phyloP scores from a whole-genome alignment of 257 asterid genomes.

The Lycium ferocissimum region DNA sequence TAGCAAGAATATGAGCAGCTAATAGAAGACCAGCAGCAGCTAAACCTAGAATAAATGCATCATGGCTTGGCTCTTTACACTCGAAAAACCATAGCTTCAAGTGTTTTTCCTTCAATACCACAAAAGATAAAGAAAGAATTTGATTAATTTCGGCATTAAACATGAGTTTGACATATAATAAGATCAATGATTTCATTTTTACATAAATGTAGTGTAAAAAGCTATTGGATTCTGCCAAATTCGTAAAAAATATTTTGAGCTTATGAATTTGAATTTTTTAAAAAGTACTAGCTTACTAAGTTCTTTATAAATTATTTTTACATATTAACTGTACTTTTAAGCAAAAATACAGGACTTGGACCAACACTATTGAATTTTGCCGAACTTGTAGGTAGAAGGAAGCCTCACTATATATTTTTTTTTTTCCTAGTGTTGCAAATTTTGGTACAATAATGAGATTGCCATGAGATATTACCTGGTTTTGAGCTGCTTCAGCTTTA shows the following conservation, averaged over 20 bases:
- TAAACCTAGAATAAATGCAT: constrained; percentile 71
- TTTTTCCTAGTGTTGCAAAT: not conserved
- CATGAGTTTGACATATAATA: not conserved
- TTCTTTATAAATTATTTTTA: too few species aligned
- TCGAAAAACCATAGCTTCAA: constrained; percentile 78
- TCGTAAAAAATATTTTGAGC: not conserved
- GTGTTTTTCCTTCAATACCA: constrained; percentile 63
- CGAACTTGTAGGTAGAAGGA: too few species aligned
- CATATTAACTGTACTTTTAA: not conserved
- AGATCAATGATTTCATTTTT: not conserved
- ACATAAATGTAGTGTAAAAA: too few species aligned
- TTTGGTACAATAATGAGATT: not conserved
- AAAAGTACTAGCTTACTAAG: too few species aligned
- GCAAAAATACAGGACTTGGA: not conserved
- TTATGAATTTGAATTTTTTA: not conserved
- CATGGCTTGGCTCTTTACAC: constrained; percentile 90
- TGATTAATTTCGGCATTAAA: not conserved
- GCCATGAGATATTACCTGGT: constrained; percentile 49
- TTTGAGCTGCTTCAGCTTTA: constrained; percentile 83
- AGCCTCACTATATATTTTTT: too few species aligned
- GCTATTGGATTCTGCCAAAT: not conserved
- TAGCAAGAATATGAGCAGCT: constrained; percentile 70
- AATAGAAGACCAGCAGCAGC: constrained; percentile 71
- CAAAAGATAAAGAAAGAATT: not conserved
- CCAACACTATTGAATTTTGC: not conserved